These are phyloP conservation scores for Barbatosphaeria neglecta DNA, from an alignment of 495 filamentous ascomycete species.

Conservation along the genomic window DNA sequence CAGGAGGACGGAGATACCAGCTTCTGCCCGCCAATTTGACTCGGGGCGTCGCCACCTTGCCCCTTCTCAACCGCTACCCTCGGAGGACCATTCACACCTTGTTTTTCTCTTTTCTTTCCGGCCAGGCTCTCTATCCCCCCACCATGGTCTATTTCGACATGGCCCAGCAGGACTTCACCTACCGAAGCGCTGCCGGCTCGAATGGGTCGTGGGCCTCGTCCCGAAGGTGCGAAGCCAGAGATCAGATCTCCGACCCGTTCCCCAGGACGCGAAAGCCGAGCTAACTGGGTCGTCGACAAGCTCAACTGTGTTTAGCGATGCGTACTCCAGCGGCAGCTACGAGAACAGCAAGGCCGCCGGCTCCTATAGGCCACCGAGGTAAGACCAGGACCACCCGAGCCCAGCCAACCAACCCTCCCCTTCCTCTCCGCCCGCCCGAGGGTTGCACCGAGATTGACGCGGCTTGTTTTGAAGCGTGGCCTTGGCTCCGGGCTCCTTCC, in stretches of 20 bases:
- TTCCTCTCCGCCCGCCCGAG: background rate
- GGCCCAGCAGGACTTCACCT: conserved; percentile 31
- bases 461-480: conserved; percentile 24
- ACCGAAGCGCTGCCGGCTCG: conserved; percentile 25
- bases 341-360: conserved; percentile 16
- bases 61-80: no score
- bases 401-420: conserved; percentile 3
- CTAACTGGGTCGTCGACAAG: conserved; percentile 26
- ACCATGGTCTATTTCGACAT: conserved; percentile 12
- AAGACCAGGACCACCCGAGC: conserved; percentile 21
- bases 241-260: conserved; percentile 5
- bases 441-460: conserved; percentile 29
- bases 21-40: no score
- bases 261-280: conserved; percentile 15
- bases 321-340: conserved; percentile 12
- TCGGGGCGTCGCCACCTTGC: no score
- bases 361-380: conserved; percentile 33
- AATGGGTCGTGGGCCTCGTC: conserved; percentile 33
- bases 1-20: no score
- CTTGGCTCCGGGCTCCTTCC: conserved; percentile 22
- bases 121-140: conserved; percentile 7
- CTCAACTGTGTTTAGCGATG: conserved; percentile 28
- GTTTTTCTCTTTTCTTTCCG: background rate
- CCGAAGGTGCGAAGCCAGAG: conserved; percentile 34
- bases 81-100: no score